A percentile compares a stretch with the other conserved stretches of the same genome.
Conservation (phyloP, 2,329 filamentous ascomycete genomes). For the Calycina marina region DNA sequence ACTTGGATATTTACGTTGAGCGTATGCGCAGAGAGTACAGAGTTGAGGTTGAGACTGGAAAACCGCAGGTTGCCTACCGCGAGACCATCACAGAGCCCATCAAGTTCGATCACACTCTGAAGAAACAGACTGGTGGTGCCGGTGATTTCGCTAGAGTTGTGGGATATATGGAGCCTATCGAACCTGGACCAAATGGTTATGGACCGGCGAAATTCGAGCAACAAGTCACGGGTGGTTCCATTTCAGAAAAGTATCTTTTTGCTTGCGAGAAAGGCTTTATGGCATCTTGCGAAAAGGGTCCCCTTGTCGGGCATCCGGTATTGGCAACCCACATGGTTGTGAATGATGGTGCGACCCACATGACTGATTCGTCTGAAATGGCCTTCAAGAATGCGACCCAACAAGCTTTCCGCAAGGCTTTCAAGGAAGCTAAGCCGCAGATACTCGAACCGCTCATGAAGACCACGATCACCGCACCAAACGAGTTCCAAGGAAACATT, state of each 20-base stretch:
- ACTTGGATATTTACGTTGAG: constrained; percentile 95
- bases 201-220: constrained; percentile 71
- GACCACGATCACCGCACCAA: constrained; percentile 87
- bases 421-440: constrained; percentile 63
- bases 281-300: constrained; percentile 67
- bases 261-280: constrained; percentile 95
- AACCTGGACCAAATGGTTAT: constrained; percentile 27
- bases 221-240: constrained; percentile 75
- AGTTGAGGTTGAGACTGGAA: constrained; percentile 88
- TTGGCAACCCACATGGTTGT: constrained; percentile 83
- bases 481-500: constrained; percentile 94
- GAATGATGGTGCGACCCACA: constrained; percentile 92
- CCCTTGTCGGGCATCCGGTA: constrained; percentile 83
- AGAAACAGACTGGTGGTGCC: constrained; percentile 89
- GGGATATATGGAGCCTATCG: constrained; percentile 80
- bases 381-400: constrained; percentile 90
- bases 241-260: constrained; percentile 89
- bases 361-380: constrained; percentile 94
- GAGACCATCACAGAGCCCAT: constrained; percentile 75
- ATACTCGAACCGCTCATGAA: constrained; percentile 97
- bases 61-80: constrained; percentile 92
- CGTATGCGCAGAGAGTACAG: constrained; percentile 94
- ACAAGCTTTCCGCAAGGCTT: constrained; percentile 92
- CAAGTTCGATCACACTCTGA: constrained; percentile 84
- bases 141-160: constrained; percentile 91